Evolutionary conservation across 148 eudicot genomes (phyloP).

Genomic region (Cornus florida): DNA sequence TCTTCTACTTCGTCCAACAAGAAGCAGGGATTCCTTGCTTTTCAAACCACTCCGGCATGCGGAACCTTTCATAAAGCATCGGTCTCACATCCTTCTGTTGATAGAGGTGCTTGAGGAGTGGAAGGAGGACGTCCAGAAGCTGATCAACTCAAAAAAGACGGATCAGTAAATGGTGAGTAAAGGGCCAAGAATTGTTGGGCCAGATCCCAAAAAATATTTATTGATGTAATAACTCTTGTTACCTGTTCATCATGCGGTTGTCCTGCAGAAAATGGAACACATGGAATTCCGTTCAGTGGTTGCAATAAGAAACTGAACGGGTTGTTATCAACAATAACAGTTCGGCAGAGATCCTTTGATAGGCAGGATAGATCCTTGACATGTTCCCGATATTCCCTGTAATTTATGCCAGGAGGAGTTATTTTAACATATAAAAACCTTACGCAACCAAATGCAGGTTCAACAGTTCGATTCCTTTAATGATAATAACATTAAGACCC

Average conservation of each 20-base stretch:
- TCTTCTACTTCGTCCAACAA: slow-evolving; percentile 42
- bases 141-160: slow-evolving; percentile 29
- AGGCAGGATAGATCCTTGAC: slow-evolving; percentile 85
- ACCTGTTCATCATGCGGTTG: slow-evolving; percentile 97
- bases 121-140: slow-evolving; percentile 90
- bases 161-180: not conserved
- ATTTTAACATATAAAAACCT: not conserved
- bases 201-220: not conserved
- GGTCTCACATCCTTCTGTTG: slow-evolving; percentile 76
- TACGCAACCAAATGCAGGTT: no score
- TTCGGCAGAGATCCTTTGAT: slow-evolving; percentile 71
- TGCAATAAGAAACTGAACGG: slow-evolving; percentile 98
- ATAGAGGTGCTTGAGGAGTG: slow-evolving; percentile 77
- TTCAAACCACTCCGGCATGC: slow-evolving; percentile 97
- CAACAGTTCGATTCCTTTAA: no score
- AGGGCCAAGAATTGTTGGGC: not conserved
- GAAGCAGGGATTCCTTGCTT: slow-evolving; percentile 85
- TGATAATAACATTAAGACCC: no score
- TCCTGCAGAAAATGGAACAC: slow-evolving; percentile 93
- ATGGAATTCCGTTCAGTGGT: slow-evolving; percentile 92
- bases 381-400: slow-evolving; percentile 91
- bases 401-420: not conserved
- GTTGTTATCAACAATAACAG: slow-evolving; percentile 90
- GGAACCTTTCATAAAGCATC: slow-evolving; percentile 71
- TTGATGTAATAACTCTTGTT: not conserved